Conservation (phyloP, 495 filamentous ascomycete genomes). For the Aspergillus carlsbadensis region DNA sequence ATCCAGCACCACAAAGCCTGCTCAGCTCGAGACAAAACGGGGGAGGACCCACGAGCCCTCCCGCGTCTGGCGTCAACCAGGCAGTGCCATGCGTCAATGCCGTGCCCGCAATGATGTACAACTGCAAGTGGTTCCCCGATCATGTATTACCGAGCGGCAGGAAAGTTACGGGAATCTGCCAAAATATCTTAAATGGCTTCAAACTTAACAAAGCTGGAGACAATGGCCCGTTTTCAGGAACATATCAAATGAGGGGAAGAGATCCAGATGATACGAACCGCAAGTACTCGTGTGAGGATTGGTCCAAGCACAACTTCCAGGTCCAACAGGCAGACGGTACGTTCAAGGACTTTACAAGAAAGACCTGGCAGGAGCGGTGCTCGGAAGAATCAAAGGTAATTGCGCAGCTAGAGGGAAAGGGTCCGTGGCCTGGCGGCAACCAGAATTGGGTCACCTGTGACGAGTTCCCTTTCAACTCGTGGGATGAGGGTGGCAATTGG, state of each 20-base stretch:
- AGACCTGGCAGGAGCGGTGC: neutral
- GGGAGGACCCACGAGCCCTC: too few relatives aligned
- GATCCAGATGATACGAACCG: too few relatives aligned
- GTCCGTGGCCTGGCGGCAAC: neutral
- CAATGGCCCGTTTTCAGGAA: neutral
- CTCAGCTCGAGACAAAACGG: neutral
- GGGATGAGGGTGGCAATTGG: conserved; percentile 2
- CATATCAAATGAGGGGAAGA: neutral
- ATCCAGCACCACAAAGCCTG: neutral
- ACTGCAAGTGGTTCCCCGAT: conserved; percentile 4
- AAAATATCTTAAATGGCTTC: neutral
- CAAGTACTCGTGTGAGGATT: too few relatives aligned
- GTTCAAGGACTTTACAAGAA: too few relatives aligned
- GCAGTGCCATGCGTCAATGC: conserved; percentile 1
- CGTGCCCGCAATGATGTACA: conserved; percentile 5
- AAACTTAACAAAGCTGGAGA: neutral
- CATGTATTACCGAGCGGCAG: neutral
- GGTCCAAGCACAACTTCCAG: too few relatives aligned
- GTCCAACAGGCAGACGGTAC: too few relatives aligned
- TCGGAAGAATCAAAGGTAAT: neutral
- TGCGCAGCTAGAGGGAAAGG: neutral
- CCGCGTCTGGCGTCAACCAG: neutral
- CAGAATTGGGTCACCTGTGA: conserved; percentile 7
- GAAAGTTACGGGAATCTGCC: neutral
- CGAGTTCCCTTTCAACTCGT: conserved; percentile 3